Base-by-base conservation (phyloP, 2,329 filamentous ascomycete species). In the Fusarium oligoseptatum region DNA sequence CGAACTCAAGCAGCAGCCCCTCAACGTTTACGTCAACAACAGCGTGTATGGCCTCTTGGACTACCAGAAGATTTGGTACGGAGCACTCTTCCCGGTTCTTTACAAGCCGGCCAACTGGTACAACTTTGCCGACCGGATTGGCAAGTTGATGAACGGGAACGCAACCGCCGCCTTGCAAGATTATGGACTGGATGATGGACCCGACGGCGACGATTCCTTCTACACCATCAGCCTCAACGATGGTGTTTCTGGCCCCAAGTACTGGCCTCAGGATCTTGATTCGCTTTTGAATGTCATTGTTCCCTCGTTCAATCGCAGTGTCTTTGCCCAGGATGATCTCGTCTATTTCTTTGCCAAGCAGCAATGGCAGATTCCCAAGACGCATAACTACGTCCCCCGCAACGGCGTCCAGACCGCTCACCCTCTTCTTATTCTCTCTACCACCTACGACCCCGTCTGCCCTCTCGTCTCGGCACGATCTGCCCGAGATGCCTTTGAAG, bases 391-490 rank as follows among this genome's bases (percentile, higher is more conserved):
- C 24, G 60, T 70, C 11, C 80, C 81, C 0, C 67, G 52, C 0
- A n/a, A 61, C 3, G 66, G 67, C 2, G 76, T 92, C 48, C 60
- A 74, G 24, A 83, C 80, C 2, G 75, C 72, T 0, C 70, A 82
- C 22, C 82, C 82, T 17, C 55, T 83, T 0, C 75, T 83, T 0
- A 73, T 83, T 1, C 64, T 83, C 8, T 80, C 80, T 1, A 83
- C 77, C 0, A 79, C 76, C 0, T 80, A 80, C 32, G 81, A 83
- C 4, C 90, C 91, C 0, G 88, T 92, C 1, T 92, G 89, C 24
- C 82, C 85, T 2, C 70, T 86, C 1, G 68, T 80, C 1, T 86
- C 84, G 3, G 85, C 85, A 1, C 76, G 75, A 27, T 78, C 76
- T 0, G 84, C 85, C 0, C 79, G 80, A 3, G 73, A 74, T 2